Evolutionary conservation across 2,329 filamentous ascomycete genomes (phyloP).

Genomic region (Fusarium oxysporum): DNA sequence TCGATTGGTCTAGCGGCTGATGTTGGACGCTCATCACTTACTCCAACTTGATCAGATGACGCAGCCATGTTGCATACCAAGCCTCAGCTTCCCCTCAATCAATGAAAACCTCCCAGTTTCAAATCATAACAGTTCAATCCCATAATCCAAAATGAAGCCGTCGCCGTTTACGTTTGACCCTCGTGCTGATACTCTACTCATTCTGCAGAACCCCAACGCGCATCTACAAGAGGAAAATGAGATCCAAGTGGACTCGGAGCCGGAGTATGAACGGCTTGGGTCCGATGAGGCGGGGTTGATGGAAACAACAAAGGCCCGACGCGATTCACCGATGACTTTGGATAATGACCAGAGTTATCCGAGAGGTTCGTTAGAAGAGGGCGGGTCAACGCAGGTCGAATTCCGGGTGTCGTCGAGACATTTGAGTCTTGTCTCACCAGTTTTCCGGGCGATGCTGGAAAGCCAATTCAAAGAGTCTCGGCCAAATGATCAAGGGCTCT

Average conservation of each 20-base stretch:
- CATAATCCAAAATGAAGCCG: slow-evolving; percentile 10
- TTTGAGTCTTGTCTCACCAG: slow-evolving; percentile 25
- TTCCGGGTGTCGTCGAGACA: slow-evolving; percentile 29
- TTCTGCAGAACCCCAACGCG: slow-evolving; percentile 14
- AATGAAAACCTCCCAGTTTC: not conserved
- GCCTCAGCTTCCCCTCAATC: slow-evolving; percentile 23
- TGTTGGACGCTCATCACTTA: slow-evolving; percentile 13
- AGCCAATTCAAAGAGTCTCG: slow-evolving; percentile 18
- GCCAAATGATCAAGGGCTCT: slow-evolving; percentile 7
- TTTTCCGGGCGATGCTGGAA: slow-evolving; percentile 29
- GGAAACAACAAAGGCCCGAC: slow-evolving; percentile 6
- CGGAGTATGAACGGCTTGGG: slow-evolving; percentile 17
- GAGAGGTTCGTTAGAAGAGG: not conserved
- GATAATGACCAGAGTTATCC: slow-evolving; percentile 21
- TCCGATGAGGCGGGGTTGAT: slow-evolving; percentile 7
- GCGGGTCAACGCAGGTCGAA: not conserved
- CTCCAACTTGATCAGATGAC: slow-evolving; percentile 32
- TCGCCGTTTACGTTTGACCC: slow-evolving; percentile 24
- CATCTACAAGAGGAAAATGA: not conserved
- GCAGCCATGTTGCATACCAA: slow-evolving; percentile 24
- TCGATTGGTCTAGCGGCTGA: slow-evolving; percentile 20
- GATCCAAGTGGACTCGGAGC: slow-evolving; percentile 13
- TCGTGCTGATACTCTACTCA: slow-evolving; percentile 20
- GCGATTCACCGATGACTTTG: slow-evolving; percentile 20
- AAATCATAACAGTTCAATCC: not conserved